Evolutionary conservation across 1,284 basidiomycete species (phyloP), one percentile per base, ranked within the genome.

Genomic region (Marasmius oreades): DNA sequence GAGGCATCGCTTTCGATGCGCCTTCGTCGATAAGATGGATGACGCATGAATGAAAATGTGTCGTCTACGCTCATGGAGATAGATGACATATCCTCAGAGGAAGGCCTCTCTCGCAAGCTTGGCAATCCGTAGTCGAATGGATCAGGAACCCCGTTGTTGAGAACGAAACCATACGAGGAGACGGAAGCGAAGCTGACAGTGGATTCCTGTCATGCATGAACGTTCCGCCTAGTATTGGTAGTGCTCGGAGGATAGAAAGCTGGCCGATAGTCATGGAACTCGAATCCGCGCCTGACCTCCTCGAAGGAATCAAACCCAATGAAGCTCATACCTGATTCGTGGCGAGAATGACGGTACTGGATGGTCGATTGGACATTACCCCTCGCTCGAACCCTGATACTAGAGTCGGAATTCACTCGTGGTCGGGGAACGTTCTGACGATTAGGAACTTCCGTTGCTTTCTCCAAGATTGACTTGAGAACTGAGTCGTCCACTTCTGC

Each of bases 111-210:
- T 33, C 68, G 73, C 55, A 79, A 62, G 52, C 76, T 81, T 54
- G 76, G 77, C 39, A 77, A 70, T 48, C 75, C 86, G 60, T 86
- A 93, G 51, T 89, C 86, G 69, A 92, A 93, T 0, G 91, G 88
- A 67, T 93, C 89, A 0, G 70, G 70, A 1, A 78, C 70, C 28
- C 89, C 88, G 14, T 77, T 70, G 54, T 87, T 79, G 59, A 90
- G 74, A 26, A 89, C 81, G 2, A 76, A 77, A 1, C 91, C 90
- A 55, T 90, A 90, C 0, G 88, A 92, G 0, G 90, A 93, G 23
- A 93, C 82, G 0, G 90, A 93, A 0, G 88, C 84, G 50, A 93
- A 85, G 65, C 89, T 93, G 68, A 87, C 79, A 7, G 83, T 62
- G 0, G 91, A 92, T 46, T 88, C 83, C 10, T 80, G 78, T 47